Evolutionary conservation across 1,284 basidiomycete species (phyloP).

Genomic region (Irpex sp.): DNA sequence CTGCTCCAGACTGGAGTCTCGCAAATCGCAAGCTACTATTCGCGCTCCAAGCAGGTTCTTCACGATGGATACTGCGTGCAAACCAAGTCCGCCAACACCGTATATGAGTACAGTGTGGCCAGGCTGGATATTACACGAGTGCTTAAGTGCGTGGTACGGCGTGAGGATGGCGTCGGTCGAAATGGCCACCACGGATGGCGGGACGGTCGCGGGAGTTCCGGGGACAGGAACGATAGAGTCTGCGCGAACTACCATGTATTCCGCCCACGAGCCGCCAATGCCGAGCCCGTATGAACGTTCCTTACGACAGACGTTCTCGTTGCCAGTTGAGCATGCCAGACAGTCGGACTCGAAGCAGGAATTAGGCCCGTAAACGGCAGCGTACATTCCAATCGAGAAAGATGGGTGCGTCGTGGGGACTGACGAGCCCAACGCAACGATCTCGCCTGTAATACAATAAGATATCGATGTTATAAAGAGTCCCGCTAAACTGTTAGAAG

Average conservation of each 20-base stretch:
- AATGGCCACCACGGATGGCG: constrained; percentile 18
- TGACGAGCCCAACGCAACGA: constrained; percentile 15
- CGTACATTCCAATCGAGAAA: constrained; percentile 18
- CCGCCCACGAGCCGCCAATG: constrained; percentile 19
- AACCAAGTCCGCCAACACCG: constrained; percentile 22
- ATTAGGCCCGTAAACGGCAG: constrained; percentile 17
- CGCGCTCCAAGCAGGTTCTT: constrained; percentile 17
- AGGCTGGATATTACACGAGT: constrained; percentile 11
- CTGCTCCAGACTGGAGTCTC: constrained; percentile 11
- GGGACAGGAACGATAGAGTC: constrained; percentile 18
- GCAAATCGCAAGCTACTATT: constrained; percentile 20
- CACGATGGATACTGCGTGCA: constrained; percentile 21
- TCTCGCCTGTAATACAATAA: constrained; percentile 4
- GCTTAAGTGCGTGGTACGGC: constrained; percentile 20
- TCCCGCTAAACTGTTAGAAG: background rate
- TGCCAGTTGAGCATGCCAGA: constrained; percentile 13
- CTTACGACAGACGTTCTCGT: constrained; percentile 16
- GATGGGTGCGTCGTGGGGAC: constrained; percentile 10
- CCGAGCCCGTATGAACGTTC: constrained; percentile 12
- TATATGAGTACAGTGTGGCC: constrained; percentile 21
- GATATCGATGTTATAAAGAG: background rate
- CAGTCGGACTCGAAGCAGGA: constrained; percentile 17
- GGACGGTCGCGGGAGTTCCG: constrained; percentile 10
- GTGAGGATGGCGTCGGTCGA: constrained; percentile 24
- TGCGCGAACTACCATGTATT: constrained; percentile 16